These are phyloP conservation scores for Solanum phureja DNA, from an alignment of 257 asterid genomes.

Conservation along the genomic window DNA sequence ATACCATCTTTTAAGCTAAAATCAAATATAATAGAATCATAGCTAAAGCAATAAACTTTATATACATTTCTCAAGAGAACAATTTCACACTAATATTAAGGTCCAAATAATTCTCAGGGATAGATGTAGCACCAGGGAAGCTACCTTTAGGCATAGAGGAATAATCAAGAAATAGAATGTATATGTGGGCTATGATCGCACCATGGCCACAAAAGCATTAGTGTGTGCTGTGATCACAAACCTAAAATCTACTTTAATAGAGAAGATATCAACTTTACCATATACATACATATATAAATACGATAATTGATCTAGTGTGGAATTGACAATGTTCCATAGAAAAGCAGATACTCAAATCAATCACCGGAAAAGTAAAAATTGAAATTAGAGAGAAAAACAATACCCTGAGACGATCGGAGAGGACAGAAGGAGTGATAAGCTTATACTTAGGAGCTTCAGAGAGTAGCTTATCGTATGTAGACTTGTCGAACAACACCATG, in stretches of 20 bases:
- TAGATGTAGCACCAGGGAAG: neutral
- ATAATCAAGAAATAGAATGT: neutral
- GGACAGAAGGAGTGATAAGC: constrained; percentile 87
- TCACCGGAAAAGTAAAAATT: neutral
- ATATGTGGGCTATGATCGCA: neutral
- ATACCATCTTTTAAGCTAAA: neutral
- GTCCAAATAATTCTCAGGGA: neutral
- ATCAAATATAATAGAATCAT: neutral
- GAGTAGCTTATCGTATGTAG: constrained; percentile 73
- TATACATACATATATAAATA: neutral
- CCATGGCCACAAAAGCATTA: neutral
- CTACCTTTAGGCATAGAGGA: neutral
- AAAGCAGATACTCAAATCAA: neutral
- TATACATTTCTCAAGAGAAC: neutral
- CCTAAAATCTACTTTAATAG: neutral
- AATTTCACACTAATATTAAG: neutral
- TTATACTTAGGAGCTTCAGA: constrained; percentile 86
- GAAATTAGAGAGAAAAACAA: neutral
- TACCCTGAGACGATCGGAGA: constrained; percentile 95
- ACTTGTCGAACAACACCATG: constrained; percentile 80
- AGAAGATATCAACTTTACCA: neutral
- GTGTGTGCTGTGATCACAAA: neutral
- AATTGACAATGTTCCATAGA: neutral
- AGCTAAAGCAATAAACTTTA: neutral
- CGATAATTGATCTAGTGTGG: neutral